phyloP scores from a whole-genome alignment of 2,329 filamentous ascomycete genomes.

The Aspergillus fischeri region DNA sequence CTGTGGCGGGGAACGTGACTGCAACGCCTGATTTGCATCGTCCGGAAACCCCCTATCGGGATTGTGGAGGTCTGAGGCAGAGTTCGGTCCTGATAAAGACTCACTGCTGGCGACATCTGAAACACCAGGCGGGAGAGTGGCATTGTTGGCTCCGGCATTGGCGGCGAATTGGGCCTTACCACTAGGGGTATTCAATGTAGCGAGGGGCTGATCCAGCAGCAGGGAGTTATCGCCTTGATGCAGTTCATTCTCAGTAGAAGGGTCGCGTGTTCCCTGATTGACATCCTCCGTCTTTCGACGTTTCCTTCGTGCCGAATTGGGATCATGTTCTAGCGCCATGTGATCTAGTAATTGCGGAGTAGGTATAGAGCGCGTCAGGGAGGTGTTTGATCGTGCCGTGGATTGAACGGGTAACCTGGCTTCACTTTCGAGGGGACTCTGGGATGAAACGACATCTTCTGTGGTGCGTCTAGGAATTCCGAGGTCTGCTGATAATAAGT shows the following conservation, averaged over 20 bases:
- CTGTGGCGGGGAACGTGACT: constrained; percentile 45
- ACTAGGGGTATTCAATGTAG: background rate
- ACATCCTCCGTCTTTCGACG: constrained; percentile 28
- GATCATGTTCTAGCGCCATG: constrained; percentile 26
- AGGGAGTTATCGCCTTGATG: background rate
- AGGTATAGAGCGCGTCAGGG: background rate
- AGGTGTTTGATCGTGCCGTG: background rate
- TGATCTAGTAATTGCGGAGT: background rate
- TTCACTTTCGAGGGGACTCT: background rate
- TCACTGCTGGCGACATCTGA: background rate
- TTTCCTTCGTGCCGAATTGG: constrained; percentile 32
- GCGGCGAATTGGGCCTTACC: too few species aligned
- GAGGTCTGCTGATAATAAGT: constrained; percentile 18
- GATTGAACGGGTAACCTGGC: background rate
- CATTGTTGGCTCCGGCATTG: background rate
- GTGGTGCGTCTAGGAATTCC: constrained; percentile 6
- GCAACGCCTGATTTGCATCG: constrained; percentile 17
- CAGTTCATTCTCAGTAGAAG: background rate
- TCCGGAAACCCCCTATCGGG: background rate
- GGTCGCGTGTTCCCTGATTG: constrained; percentile 7
- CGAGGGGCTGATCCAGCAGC: background rate
- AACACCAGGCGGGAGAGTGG: too few species aligned
- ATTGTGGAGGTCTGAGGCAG: background rate
- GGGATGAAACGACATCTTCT: constrained; percentile 3
- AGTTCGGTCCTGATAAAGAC: background rate